Evolutionary conservation across 2,329 filamentous ascomycete species (phyloP).

Genomic region (Macrophomina tecta): DNA sequence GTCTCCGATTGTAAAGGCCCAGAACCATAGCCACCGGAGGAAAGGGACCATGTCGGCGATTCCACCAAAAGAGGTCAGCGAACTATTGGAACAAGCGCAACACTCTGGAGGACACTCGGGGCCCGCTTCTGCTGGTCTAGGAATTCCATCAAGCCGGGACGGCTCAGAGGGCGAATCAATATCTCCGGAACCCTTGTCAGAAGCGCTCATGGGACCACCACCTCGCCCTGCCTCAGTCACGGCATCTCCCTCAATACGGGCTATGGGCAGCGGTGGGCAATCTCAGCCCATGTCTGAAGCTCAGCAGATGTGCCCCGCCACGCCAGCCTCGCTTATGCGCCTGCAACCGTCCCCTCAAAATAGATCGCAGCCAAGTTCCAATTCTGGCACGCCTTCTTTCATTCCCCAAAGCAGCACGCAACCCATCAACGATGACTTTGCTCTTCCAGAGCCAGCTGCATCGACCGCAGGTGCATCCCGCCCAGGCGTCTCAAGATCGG

Average conservation of each 20-base stretch:
- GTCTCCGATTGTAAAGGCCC: constrained; percentile 75
- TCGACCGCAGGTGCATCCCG: constrained; percentile 51
- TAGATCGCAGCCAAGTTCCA: constrained; percentile 1
- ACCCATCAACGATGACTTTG: constrained; percentile 63
- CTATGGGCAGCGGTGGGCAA: constrained; percentile 44
- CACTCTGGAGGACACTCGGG: constrained; percentile 33
- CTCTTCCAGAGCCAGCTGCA: constrained; percentile 75
- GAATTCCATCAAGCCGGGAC: constrained; percentile 39
- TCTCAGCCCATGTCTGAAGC: constrained; percentile 38
- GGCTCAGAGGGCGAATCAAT: constrained; percentile 56
- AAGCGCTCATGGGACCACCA: constrained; percentile 61
- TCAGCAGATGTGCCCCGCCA: constrained; percentile 58
- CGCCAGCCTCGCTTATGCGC: constrained; percentile 84
- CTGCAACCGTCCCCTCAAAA: constrained; percentile 44
- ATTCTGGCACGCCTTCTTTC: constrained; percentile 33
- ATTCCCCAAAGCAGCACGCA: constrained; percentile 34
- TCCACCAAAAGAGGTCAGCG: constrained; percentile 53
- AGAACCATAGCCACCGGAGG: constrained; percentile 49
- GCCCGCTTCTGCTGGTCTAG: constrained; percentile 27
- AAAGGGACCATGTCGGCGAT: constrained; percentile 52
- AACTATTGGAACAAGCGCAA: constrained; percentile 47
- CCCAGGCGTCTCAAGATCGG: constrained; percentile 57
- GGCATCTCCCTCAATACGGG: constrained; percentile 70
- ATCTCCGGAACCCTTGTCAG: constrained; percentile 56
- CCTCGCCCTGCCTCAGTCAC: constrained; percentile 69